phyloP scores from a whole-genome alignment of 768 basidiomycete genomes.

The Termitomyces sp. region DNA sequence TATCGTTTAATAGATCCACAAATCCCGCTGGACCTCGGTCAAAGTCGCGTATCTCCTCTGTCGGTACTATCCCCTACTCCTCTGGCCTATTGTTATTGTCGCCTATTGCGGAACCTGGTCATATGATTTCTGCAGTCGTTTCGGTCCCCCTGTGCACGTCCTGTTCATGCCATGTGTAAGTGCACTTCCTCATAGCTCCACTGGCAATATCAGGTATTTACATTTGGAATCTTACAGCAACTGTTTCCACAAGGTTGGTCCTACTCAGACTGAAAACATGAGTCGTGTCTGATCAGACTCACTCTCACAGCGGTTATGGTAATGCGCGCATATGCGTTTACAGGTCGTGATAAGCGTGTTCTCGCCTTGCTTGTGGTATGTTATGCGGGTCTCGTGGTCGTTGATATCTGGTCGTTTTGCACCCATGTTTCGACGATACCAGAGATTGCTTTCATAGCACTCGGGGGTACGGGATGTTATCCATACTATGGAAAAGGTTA shows the following conservation, averaged over 20 bases:
- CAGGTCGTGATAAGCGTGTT: conserved; percentile 27
- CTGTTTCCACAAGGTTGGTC: conserved; percentile 33
- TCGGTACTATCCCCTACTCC: conserved; percentile 33
- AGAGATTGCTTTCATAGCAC: conserved; percentile 15
- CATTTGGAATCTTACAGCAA: conserved; percentile 23
- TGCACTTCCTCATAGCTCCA: neutral
- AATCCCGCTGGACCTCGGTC: conserved; percentile 31
- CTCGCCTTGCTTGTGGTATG: conserved; percentile 24
- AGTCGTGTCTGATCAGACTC: neutral
- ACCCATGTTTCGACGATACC: conserved; percentile 19
- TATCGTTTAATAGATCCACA: conserved; percentile 24
- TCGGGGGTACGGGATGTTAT: conserved; percentile 32
- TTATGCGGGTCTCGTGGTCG: conserved; percentile 26
- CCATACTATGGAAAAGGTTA: conserved; percentile 28
- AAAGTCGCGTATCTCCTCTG: conserved; percentile 36
- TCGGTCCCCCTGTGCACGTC: conserved; percentile 25
- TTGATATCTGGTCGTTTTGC: conserved; percentile 34
- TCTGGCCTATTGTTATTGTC: conserved; percentile 33
- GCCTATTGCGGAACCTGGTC: conserved; percentile 32
- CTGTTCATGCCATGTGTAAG: conserved; percentile 29
- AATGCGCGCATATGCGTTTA: conserved; percentile 39
- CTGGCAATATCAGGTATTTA: neutral
- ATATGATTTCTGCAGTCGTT: conserved; percentile 22
- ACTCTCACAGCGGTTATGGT: conserved; percentile 31
- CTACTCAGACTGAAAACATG: neutral